Base-by-base conservation (phyloP, 768 basidiomycete genomes). In the Collybia sordida region DNA sequence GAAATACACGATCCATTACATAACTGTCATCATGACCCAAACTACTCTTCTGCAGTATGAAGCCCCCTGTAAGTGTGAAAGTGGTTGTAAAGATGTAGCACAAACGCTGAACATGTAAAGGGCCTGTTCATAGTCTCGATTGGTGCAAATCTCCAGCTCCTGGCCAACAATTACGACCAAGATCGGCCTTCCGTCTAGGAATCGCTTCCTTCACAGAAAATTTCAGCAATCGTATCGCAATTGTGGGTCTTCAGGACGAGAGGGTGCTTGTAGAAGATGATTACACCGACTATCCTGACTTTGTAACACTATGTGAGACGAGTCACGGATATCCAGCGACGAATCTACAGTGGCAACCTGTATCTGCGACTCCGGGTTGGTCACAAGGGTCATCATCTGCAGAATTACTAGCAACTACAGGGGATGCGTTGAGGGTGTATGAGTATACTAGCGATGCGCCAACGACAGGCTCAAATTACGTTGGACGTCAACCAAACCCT, bases 241-340 rank as follows among this genome's bases (percentile, higher is more conserved):
- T 93, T 61, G 75, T 88, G 22, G 88, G 88, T 2, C 76, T 90
- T 50, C 85, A 88, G 60, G 91, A 93, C 57, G 93, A 95, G 59
- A 83, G 88, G 22, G 87, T 90, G n/a, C 78, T 93, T 11, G 87
- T 89, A 3, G 89, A 91, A 58, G 89, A 92, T 57, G 87, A 92
- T 61, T 88, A 82, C 60, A 82, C 81, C 34, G 84, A 88, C 63
- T 90, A 91, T 62, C 80, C 88, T 7, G 90, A 95, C 71, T 97
- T 96, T 64, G 83, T 86, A 35, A 86, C 87, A 4, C 79, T 95
- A 18, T 93, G 91, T 51, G 85, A 90, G 57, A 83, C 86, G 1
- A 80, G 83, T 55, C 90, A 97, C 56, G 88, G 90, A 39, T 98
- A 96, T 71, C 97, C 97, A 15, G 91, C 93, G 8, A 98, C 94